These are phyloP conservation scores for Xenoacremonium recifei DNA, from an alignment of 2,329 filamentous ascomycete species.

Conservation along the genomic window DNA sequence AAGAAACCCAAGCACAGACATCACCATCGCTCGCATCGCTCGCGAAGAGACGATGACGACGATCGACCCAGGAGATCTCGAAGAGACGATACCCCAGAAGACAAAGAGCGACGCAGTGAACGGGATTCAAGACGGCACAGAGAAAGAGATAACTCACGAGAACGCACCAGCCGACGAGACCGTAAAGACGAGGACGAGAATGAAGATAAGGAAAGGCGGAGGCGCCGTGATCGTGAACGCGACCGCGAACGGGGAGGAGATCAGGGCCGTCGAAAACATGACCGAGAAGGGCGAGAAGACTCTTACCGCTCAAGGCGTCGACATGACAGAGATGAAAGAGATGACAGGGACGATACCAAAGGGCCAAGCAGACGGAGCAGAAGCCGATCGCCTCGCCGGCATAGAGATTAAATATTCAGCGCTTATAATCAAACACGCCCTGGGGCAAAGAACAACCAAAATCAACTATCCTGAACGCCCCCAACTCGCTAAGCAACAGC, in stretches of 20 bases:
- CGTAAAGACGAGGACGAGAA: conserved; percentile 22
- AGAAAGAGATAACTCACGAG: conserved; percentile 26
- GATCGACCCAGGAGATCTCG: conserved; percentile 32
- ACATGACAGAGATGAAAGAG: conserved; percentile 26
- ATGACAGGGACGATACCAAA: conserved; percentile 21
- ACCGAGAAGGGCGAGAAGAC: conserved; percentile 29
- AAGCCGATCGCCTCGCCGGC: conserved; percentile 42
- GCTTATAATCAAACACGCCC: conserved; percentile 18
- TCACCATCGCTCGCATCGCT: conserved; percentile 46
- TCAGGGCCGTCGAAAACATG: conserved; percentile 26
- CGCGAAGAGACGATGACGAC: conserved; percentile 31
- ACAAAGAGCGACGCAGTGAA: conserved; percentile 26
- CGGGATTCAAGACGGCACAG: conserved; percentile 29
- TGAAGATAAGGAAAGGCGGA: conserved; percentile 20
- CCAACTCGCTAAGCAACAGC: conserved; percentile 13
- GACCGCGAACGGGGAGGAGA: conserved; percentile 24
- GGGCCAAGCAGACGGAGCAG: no score
- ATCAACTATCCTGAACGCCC: background rate
- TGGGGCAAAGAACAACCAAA: conserved; percentile 7
- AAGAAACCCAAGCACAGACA: conserved; percentile 47
- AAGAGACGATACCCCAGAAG: conserved; percentile 35
- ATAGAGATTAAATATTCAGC: conserved; percentile 25
- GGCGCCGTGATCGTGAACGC: conserved; percentile 15
- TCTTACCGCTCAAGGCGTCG: conserved; percentile 25
- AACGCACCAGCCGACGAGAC: conserved; percentile 26